These are phyloP conservation scores for Solanum habrochaites DNA, from an alignment of 257 asterid species.

Conservation along the genomic window DNA sequence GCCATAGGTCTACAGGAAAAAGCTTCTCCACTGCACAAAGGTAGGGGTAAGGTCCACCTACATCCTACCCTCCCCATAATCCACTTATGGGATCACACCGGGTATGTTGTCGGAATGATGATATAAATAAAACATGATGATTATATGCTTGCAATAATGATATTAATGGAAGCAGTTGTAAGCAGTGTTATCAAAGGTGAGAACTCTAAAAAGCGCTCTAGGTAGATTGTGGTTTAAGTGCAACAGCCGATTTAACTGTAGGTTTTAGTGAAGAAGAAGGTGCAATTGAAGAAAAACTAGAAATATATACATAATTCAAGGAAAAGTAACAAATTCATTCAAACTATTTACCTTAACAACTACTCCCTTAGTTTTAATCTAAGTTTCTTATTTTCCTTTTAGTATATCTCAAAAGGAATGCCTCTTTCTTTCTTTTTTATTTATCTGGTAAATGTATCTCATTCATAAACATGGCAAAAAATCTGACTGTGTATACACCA, in stretches of 20 bases:
- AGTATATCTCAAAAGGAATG: neutral
- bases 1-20: neutral
- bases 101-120: neutral
- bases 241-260: neutral
- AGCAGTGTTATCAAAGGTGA: neutral
- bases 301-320: neutral
- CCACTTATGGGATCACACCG: neutral
- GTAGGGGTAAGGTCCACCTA: neutral
- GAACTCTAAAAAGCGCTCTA: neutral
- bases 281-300: neutral
- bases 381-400: neutral
- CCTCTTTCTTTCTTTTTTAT: neutral
- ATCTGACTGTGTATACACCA: neutral
- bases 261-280: neutral
- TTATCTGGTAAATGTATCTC: neutral
- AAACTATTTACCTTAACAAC: neutral
- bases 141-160: neutral
- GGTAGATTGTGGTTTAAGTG: neutral
- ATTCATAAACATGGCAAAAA: neutral
- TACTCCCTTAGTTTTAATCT: neutral
- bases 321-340: neutral
- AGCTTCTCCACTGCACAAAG: neutral
- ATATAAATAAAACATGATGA: neutral
- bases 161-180: neutral
- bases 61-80: neutral